A percentile compares a stretch with the other conserved stretches of the same genome.
Evolutionary conservation across 352 stramenopile genomes (phyloP).

Genomic region (Globisporangium cystogenes): DNA sequence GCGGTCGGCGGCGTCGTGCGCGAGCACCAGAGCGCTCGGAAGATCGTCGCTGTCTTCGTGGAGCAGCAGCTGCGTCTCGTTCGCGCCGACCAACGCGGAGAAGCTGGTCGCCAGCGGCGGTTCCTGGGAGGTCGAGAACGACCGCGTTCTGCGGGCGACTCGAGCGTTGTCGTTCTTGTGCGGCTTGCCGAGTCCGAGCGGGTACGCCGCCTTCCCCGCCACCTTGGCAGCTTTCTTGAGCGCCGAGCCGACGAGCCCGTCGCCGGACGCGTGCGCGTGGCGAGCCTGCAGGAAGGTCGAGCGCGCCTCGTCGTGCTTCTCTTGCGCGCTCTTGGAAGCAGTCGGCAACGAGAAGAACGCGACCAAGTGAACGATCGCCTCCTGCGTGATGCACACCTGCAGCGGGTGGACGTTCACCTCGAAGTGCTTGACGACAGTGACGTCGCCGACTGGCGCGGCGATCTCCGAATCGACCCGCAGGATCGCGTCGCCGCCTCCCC

Average conservation of each 20-base stretch:
- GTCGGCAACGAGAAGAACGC: constrained; percentile 40
- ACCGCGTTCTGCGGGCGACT: constrained; percentile 1
- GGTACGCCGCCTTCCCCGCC: constrained; percentile 56
- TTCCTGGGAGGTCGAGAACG: constrained; percentile 22
- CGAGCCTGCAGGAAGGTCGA: constrained; percentile 51
- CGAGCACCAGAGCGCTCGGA: neutral
- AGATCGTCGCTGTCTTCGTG: neutral
- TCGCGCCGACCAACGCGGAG: constrained; percentile 9
- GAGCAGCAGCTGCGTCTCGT: constrained; percentile 22
- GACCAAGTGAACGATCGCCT: constrained; percentile 67
- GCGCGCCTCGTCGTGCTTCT: constrained; percentile 50
- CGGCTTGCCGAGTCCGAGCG: constrained; percentile 31
- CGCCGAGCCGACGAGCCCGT: constrained; percentile 38
- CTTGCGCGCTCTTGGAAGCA: constrained; percentile 23
- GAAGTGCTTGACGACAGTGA: constrained; percentile 76
- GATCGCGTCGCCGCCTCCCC: constrained; percentile 63
- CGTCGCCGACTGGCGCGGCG: constrained; percentile 42
- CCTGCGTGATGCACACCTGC: constrained; percentile 80
- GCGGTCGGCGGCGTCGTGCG: constrained; percentile 1
- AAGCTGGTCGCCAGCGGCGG: constrained; percentile 35
- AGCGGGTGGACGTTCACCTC: constrained; percentile 83
- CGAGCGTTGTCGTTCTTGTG: constrained; percentile 15
- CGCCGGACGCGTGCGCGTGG: constrained; percentile 15
- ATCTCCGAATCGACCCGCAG: constrained; percentile 73
- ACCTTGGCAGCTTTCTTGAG: constrained; percentile 59